Base-by-base conservation (phyloP, 1,284 basidiomycete genomes). In the Microbotryomycetes sp. region DNA sequence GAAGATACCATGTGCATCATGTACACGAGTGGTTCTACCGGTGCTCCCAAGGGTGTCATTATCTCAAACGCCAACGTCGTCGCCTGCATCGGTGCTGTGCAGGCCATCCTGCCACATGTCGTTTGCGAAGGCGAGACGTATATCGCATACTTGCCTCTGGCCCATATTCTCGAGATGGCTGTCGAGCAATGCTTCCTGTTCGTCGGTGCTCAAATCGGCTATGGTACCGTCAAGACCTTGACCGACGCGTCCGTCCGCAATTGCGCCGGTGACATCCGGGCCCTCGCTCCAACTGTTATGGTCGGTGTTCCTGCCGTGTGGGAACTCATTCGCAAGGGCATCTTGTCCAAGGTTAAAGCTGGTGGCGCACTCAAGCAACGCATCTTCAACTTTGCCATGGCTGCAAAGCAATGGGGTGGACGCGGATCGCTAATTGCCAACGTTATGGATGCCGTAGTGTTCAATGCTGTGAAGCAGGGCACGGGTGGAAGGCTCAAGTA, bases 11-110 rank as follows among this genome's bases (percentile, higher is more conserved):
- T 87, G 24, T 90, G 91, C 74, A 93, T 96, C 78, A 97, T 97
- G 93, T 97, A 97, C 80, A 97, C 93, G 24, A 87, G 84, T 64
- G 91, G 92, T n/a, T 87, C 85, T 59, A 94, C 91, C 0, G 93
- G 93, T 27, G 79, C 88, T 7, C 93, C 93, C 51, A 97, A 97
- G 78, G 93, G 93, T 70, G 93, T 96, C 62, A 81, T 89, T 59
- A 85, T 98, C 69, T 88, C 85, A 2, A 92, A 97, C 75, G 76
- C 80, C 51, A 97, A 97, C 78, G 83, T 97, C 64, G 78, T 93
- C 55, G 85, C 92, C 2, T 86, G 88, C 21, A 70, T 96, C 59
- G 91, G 85, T 7, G 88, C 87, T 28, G 82, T 96, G 21, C 82
- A 83, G 75, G 77, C 77, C 28, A 80, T 96, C 2, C 79, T 96